A percentile compares a stretch with the other conserved stretches of the same genome.
Conservation (phyloP, 2,329 filamentous ascomycete species). For the Diaporthe caulivora region DNA sequence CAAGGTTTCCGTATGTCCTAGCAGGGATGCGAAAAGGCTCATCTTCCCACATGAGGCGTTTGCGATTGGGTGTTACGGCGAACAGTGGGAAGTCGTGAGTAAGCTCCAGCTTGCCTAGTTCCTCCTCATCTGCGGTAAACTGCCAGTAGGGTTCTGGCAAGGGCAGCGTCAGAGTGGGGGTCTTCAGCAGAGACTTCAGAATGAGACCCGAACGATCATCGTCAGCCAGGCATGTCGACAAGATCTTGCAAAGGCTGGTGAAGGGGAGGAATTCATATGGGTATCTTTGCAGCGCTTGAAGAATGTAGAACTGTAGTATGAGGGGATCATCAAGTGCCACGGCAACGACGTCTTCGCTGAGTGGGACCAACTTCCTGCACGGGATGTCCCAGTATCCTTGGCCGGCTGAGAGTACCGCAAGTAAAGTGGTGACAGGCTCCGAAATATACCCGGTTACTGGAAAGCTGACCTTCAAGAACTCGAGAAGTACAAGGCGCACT, state of each 20-base stretch:
- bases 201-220: constrained; percentile 52
- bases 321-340: constrained; percentile 66
- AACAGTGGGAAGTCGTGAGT: constrained; percentile 75
- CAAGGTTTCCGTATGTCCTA: constrained; percentile 77
- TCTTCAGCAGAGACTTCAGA: constrained; percentile 74
- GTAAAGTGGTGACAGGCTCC: constrained; percentile 75
- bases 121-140: constrained; percentile 86
- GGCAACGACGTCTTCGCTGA: constrained; percentile 50
- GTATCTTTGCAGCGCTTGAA: constrained; percentile 80
- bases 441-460: constrained; percentile 78
- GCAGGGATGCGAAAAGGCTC: constrained; percentile 71
- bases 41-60: constrained; percentile 59
- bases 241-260: constrained; percentile 75
- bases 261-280: constrained; percentile 89
- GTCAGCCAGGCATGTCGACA: constrained; percentile 65
- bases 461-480: constrained; percentile 77
- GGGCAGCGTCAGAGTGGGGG: constrained; percentile 81
- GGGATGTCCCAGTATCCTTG: constrained; percentile 67
- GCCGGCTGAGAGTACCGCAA: constrained; percentile 72
- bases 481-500: constrained; percentile 74
- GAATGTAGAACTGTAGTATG: constrained; percentile 71
- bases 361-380: constrained; percentile 53
- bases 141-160: constrained; percentile 80
- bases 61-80: constrained; percentile 58
- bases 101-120: constrained; percentile 82